Evolutionary conservation across 345 rosid genomes (phyloP), one percentile per base, ranked within the genome.

Genomic region (Salix udensis): DNA sequence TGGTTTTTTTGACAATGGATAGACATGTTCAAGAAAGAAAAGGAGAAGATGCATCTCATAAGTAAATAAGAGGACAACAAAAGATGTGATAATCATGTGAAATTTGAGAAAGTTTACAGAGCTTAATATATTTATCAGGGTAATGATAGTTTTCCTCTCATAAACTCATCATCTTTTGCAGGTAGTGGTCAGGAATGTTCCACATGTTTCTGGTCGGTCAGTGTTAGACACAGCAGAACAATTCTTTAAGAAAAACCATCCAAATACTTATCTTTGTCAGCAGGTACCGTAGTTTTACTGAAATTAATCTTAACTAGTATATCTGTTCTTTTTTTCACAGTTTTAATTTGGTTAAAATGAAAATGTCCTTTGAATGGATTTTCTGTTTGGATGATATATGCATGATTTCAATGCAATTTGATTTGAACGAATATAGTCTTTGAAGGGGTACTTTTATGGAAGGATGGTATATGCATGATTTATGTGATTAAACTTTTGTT

Each of bases 181-280:
- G 99, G 99, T 96, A 70, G 96, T 89, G 52, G 94, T 92, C 61
- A 90, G 92, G 86, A 96, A 96, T 50, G 90, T 93, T 73, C 97
- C 97, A n/a, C 84, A 65, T 79, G 86, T 87, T 79, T 69, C 87
- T 7, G 91, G 89, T 77, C 86, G 77, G 15, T 86, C 94, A 7
- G 31, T 83, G 65, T 84, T 92, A 0, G 96, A 96, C 50, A 70
- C 91, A 0, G 89, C 93, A 18, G 99, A 90, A 68, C 89, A 87
- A 44, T 96, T 91, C 86, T 96, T 96, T 70, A 87, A 80, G 79
- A 91, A 81, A 40, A 96, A 92, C 84, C 99, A 93, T 80, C 95
- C 96, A 34, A 89, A 88, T 78, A 91, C 90, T 74, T 96, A 93
- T 82, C 98, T 93, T 50, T 88, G 91, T 86, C 98, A 96, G 68